Base-by-base conservation (phyloP, 2,329 filamentous ascomycete genomes). In the Chaetomium strumarium region DNA sequence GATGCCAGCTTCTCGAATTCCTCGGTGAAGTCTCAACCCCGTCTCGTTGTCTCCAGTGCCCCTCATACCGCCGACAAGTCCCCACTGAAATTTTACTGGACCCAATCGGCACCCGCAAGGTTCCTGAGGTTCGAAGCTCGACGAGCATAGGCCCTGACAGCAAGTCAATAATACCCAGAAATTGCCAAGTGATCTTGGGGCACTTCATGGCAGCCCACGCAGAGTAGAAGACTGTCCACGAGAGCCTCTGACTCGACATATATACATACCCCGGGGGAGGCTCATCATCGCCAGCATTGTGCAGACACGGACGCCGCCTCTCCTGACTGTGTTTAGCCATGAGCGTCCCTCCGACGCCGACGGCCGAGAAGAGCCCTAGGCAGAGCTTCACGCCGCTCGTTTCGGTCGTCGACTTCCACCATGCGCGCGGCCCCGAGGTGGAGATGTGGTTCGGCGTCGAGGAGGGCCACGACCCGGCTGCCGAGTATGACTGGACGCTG, bases 341-440 rank as follows among this genome's bases (percentile, higher is more conserved):
- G 51, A 49, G 39, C 13, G 45, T 40, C 39, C 49, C 52, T 19
- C 46, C 55, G 20, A 57, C 56, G 13, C 48, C 57, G 17, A 57
- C 51, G 17, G 29, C 42, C 9, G 41, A 45, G 9, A 53, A 16
- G 41, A 37, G 42, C 42, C 10, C 42, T 16, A 12, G 20, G 16
- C n/a, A 34, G 1, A 20, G 72, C 55, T 86, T 85, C 66, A 72
- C 75, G 52, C 87, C 88, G 41, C 76, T 91, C 66, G 85, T 92
- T 45, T 83, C 85, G 58, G 86, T 92, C 54, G 86, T 92, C 63
- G 88, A 86, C 68, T 92, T 92, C 67, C 87, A 92, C 70, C 88
- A 92, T 76, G 86, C 87, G 50, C 77, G 82, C 67, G 93, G 93
- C 9, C 93, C 93, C 31, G 93, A 99, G 73, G 87, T 97, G 52